A percentile compares a stretch with the other conserved stretches of the same genome.
These are phyloP conservation scores for Helicocarpus griseus DNA, from an alignment of 2,329 filamentous ascomycete species.

Conservation along the genomic window DNA sequence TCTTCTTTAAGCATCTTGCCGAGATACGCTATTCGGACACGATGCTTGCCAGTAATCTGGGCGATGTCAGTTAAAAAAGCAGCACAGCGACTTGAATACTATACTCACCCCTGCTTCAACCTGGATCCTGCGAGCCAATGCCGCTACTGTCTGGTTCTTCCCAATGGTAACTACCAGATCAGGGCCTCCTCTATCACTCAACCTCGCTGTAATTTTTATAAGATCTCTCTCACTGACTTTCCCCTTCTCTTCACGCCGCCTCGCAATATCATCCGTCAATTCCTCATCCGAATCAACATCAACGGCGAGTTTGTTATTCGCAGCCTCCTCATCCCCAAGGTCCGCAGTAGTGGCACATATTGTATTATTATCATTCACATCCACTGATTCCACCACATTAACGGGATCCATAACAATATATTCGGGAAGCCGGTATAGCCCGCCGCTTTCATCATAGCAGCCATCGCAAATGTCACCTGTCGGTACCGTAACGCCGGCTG, in stretches of 20 bases:
- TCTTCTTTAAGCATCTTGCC: constrained; percentile 69
- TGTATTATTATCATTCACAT: constrained; percentile 12
- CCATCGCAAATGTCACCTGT: constrained; percentile 63
- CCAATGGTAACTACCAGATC: constrained; percentile 52
- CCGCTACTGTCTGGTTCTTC: constrained; percentile 54
- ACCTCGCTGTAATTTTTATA: constrained; percentile 50
- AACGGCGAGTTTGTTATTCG: constrained; percentile 24
- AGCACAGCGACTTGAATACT: neutral
- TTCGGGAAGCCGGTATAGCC: constrained; percentile 59
- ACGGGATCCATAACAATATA: constrained; percentile 58
- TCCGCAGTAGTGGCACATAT: constrained; percentile 6
- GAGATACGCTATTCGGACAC: constrained; percentile 66
- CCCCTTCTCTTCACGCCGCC: constrained; percentile 48
- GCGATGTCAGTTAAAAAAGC: constrained; percentile 5
- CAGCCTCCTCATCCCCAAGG: constrained; percentile 20
- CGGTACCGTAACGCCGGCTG: constrained; percentile 64
- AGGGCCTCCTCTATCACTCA: constrained; percentile 55
- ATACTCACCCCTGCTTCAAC: constrained; percentile 53
- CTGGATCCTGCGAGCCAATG: constrained; percentile 52
- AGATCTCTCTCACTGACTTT: constrained; percentile 49
- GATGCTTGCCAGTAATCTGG: constrained; percentile 51
- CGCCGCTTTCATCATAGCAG: constrained; percentile 61
- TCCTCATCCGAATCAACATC: constrained; percentile 33
- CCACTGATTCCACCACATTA: constrained; percentile 11
- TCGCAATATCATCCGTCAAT: constrained; percentile 29